phyloP scores from a whole-genome alignment of 73 alveolate species.

The Paramecium primaurelia region DNA sequence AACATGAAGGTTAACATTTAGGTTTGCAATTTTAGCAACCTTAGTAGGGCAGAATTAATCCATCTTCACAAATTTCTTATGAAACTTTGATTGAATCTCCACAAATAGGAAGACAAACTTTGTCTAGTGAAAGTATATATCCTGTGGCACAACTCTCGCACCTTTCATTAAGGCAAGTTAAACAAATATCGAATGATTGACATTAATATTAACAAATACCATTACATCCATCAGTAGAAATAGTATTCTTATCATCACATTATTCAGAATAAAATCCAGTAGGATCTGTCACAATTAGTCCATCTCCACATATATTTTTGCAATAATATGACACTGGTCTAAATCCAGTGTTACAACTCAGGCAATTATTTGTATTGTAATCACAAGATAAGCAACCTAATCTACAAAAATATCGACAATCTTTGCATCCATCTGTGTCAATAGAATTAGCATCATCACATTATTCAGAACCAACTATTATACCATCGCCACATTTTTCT shows the following conservation, averaged over 20 bases:
- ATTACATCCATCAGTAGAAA: constrained; percentile 60
- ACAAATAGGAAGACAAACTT: neutral
- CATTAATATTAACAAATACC: constrained; percentile 70
- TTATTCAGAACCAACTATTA: neutral
- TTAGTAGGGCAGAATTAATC: neutral
- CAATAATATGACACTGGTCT: neutral
- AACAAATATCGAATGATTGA: constrained; percentile 63
- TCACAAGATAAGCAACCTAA: neutral
- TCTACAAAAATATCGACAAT: neutral
- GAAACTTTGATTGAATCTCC: constrained; percentile 28
- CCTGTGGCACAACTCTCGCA: constrained; percentile 56
- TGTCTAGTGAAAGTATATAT: constrained; percentile 43
- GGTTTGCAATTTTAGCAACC: constrained; percentile 59
- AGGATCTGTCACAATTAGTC: neutral
- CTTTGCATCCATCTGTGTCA: neutral
- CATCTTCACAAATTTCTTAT: constrained; percentile 55
- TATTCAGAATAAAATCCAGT: neutral
- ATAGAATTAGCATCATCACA: constrained; percentile 33
- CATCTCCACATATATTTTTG: neutral
- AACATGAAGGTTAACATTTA: neutral
- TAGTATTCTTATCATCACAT: constrained; percentile 68
- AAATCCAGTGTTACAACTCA: neutral
- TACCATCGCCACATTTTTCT: neutral
- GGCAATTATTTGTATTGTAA: neutral
- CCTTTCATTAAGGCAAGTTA: neutral